These are phyloP conservation scores for Rhodotorula sp. DNA, from an alignment of 1,284 basidiomycete species.

Conservation along the genomic window DNA sequence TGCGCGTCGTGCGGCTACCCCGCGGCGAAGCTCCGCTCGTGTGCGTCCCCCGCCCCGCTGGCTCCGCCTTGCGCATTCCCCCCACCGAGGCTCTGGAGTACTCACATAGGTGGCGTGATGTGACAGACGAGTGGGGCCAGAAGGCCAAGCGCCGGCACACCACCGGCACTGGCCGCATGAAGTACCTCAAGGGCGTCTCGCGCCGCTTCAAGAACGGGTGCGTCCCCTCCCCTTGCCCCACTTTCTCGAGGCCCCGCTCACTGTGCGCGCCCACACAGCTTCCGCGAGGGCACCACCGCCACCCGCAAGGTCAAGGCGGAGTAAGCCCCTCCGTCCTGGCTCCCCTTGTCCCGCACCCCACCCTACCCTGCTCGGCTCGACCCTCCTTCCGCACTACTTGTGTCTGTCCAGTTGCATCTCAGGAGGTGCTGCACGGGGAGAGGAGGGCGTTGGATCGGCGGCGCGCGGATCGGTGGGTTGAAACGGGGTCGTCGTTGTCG, in stretches of 20 bases:
- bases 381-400: background rate
- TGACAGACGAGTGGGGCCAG: constrained; percentile 80
- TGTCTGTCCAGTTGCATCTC: background rate
- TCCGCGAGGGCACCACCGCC: constrained; percentile 73
- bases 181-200: constrained; percentile 86
- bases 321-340: constrained; percentile 39
- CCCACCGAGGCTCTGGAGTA: too few species aligned
- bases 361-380: background rate
- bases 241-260: background rate
- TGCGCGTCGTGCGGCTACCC: constrained; percentile 98
- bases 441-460: background rate
- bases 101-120: background rate
- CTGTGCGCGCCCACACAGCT: constrained; percentile 30
- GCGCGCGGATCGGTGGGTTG: background rate
- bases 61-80: background rate
- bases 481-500: constrained; percentile 5
- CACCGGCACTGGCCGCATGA: constrained; percentile 93
- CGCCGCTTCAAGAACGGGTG: constrained; percentile 96
- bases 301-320: constrained; percentile 57
- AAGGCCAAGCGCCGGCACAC: constrained; percentile 97
- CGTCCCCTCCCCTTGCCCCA: background rate
- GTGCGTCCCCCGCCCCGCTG: constrained; percentile 14
- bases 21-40: constrained; percentile 90
- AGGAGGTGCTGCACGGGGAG: background rate
- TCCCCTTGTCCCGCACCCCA: background rate